Evolutionary conservation across 2,329 filamentous ascomycete species (phyloP).

Genomic region (Cadophora sp.): DNA sequence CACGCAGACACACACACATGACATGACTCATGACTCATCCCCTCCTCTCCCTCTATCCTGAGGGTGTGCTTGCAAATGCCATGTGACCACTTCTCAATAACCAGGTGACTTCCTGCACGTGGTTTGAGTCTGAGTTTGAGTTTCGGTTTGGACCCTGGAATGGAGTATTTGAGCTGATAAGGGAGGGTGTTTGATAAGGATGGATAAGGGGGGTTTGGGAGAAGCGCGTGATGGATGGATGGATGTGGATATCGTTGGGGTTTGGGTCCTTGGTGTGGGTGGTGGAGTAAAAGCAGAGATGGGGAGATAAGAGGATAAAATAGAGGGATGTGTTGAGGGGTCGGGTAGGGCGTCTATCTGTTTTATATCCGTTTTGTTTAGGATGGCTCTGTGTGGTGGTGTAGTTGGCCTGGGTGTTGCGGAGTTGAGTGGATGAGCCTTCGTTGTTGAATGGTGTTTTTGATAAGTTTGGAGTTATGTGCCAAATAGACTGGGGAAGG

Average conservation of each 20-base stretch:
- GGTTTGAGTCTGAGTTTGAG: background rate
- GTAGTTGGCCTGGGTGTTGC: no score
- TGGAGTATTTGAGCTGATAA: background rate
- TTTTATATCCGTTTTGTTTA: no score
- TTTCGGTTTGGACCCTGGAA: no score
- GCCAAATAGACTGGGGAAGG: no score
- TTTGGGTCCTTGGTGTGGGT: no score
- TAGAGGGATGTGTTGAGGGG: background rate
- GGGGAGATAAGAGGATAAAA: background rate
- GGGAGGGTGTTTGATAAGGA: background rate
- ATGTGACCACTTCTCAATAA: background rate
- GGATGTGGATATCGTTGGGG: no score
- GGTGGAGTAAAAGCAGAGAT: no score
- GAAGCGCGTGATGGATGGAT: background rate
- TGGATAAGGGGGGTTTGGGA: background rate
- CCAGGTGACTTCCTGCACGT: conserved; percentile 7
- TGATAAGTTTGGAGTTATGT: no score
- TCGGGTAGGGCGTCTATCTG: background rate
- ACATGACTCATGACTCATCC: conserved; percentile 1
- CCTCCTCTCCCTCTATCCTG: background rate
- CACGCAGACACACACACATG: background rate
- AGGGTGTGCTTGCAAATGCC: background rate
- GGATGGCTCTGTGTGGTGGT: no score
- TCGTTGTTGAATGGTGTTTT: no score
- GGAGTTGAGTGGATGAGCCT: no score